Conservation (phyloP, 345 rosid species). For the Gynandropsis gynandra region DNA sequence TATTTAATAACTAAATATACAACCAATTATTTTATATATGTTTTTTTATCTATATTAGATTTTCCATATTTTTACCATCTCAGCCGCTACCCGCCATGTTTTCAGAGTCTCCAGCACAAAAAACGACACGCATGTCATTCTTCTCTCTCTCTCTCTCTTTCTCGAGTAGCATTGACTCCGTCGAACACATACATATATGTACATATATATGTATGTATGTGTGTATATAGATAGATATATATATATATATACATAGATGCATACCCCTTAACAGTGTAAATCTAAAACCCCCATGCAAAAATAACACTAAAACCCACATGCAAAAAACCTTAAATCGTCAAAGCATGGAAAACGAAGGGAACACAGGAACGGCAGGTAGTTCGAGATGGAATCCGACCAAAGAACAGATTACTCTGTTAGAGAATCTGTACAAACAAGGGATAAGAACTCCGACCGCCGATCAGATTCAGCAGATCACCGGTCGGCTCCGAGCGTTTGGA, state of each 20-base stretch:
- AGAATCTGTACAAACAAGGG: constrained; percentile 64
- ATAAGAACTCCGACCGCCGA: constrained; percentile 83
- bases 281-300: constrained; percentile 18
- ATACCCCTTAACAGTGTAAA: constrained; percentile 13
- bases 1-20: background rate
- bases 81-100: constrained; percentile 80
- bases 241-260: constrained; percentile 16
- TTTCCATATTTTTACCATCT: constrained; percentile 18
- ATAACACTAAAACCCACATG: background rate
- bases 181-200: no score
- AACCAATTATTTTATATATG: constrained; percentile 1
- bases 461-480: constrained; percentile 83
- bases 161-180: constrained; percentile 13
- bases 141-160: constrained; percentile 19
- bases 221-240: constrained; percentile 19
- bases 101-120: constrained; percentile 81
- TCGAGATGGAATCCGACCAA: constrained; percentile 94
- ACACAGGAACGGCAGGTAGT: constrained; percentile 24
- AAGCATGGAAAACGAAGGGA: constrained; percentile 22
- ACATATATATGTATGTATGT: constrained; percentile 6
- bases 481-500: constrained; percentile 61
- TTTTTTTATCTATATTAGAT: constrained; percentile 1
- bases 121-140: constrained; percentile 89
- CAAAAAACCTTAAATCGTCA: background rate
- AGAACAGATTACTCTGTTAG: constrained; percentile 71